Conservation (phyloP, 2,329 filamentous ascomycete genomes). For the Thielaviopsis ethacetica region DNA sequence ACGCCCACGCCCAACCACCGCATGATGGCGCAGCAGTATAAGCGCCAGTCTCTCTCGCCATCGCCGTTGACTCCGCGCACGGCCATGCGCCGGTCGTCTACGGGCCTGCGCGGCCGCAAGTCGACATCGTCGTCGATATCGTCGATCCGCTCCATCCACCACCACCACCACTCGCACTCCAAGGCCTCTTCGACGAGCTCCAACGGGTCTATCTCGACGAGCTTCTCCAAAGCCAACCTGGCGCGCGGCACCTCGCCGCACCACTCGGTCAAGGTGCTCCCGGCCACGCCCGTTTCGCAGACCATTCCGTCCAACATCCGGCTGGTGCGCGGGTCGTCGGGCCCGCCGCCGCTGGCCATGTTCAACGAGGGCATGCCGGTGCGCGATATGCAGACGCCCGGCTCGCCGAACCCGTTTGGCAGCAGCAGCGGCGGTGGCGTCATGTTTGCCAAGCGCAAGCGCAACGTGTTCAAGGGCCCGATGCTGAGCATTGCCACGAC, state of each 20-base stretch:
- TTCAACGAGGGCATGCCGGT: slow-evolving; percentile 43
- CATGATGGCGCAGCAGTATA: slow-evolving; percentile 25
- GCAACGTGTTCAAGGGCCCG: slow-evolving; percentile 69
- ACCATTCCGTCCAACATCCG: slow-evolving; percentile 76
- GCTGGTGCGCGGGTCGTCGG: slow-evolving; percentile 46
- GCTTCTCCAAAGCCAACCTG: slow-evolving; percentile 49
- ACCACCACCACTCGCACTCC: slow-evolving; percentile 72
- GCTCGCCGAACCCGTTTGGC: slow-evolving; percentile 41
- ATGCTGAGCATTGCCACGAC: slow-evolving; percentile 34
- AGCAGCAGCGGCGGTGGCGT: slow-evolving; percentile 25
- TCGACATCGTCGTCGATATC: slow-evolving; percentile 93
- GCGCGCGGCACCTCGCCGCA: slow-evolving; percentile 60
- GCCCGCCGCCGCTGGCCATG: slow-evolving; percentile 31
- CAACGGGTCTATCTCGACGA: slow-evolving; percentile 52
- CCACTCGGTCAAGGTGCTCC: slow-evolving; percentile 85
- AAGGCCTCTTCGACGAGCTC: slow-evolving; percentile 91
- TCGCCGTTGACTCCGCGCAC: slow-evolving; percentile 78
- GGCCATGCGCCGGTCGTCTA: slow-evolving; percentile 67
- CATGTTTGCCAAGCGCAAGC: slow-evolving; percentile 67
- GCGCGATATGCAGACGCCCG: slow-evolving; percentile 24
- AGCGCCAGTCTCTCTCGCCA: slow-evolving; percentile 70
- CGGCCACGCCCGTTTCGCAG: slow-evolving; percentile 62
- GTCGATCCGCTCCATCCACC: slow-evolving; percentile 79
- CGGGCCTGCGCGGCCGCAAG: slow-evolving; percentile 74
- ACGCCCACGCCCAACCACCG: slow-evolving; percentile 7